Percentiles rank a stretch among this genome's conserved stretches.
Conservation (phyloP, 495 filamentous ascomycete genomes). For the Bathelium albidoporum region DNA sequence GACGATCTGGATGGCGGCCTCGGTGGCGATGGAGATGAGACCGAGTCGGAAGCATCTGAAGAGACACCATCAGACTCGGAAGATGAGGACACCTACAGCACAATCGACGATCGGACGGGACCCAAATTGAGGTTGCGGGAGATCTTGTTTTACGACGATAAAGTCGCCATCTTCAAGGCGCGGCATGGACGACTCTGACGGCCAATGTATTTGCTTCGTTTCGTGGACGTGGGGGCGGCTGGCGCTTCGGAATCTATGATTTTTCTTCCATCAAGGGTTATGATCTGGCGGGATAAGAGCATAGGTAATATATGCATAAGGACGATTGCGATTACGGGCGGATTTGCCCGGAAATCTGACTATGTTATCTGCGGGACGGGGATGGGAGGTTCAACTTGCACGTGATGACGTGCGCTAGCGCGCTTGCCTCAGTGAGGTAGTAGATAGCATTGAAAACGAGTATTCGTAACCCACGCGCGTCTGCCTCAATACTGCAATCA, state of each 20-base stretch:
- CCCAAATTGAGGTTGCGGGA: constrained; percentile 61
- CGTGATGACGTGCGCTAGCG: constrained; percentile 3
- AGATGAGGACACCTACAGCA: constrained; percentile 37
- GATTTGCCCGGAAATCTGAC: too few relatives aligned
- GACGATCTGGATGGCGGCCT: constrained; percentile 29
- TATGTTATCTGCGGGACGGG: too few relatives aligned
- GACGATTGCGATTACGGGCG: too few relatives aligned
- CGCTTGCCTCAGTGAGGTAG: not conserved
- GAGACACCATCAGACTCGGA: constrained; percentile 36
- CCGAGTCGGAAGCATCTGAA: constrained; percentile 33
- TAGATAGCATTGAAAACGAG: not conserved
- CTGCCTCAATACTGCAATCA: too few relatives aligned
- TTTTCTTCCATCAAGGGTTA: too few relatives aligned
- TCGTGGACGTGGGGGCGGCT: not conserved
- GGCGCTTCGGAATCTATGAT: not conserved
- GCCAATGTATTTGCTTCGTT: not conserved
- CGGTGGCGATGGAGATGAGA: constrained; percentile 32
- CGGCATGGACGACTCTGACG: constrained; percentile 58
- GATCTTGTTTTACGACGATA: constrained; percentile 85
- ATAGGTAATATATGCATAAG: too few relatives aligned
- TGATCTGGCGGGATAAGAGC: too few relatives aligned
- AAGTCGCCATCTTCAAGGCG: constrained; percentile 73
- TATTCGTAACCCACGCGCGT: not conserved
- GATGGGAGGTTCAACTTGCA: not conserved
- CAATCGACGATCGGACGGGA: constrained; percentile 35